Conservation (phyloP, 768 basidiomycete species). For the Pleurotus eryngii region DNA sequence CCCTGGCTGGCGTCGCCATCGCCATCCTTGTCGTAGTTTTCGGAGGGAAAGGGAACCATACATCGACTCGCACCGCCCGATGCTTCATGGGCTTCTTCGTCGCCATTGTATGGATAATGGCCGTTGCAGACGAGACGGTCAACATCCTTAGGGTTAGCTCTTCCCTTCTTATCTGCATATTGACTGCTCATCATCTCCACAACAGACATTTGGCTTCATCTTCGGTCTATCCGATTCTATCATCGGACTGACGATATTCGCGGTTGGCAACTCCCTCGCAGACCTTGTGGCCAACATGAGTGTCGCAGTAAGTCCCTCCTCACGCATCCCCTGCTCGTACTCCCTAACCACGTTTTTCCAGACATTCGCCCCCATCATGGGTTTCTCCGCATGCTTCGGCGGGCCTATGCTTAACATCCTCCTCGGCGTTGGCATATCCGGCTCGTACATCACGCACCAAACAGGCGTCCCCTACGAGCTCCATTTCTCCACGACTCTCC, state of each 20-base stretch:
- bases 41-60: conserved; percentile 55
- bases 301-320: conserved; percentile 66
- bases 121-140: conserved; percentile 95
- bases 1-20: conserved; percentile 49
- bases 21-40: conserved; percentile 58
- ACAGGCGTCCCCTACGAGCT: conserved; percentile 64
- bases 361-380: conserved; percentile 91
- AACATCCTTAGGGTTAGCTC: conserved; percentile 74
- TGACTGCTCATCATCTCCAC: conserved; percentile 8
- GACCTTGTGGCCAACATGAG: conserved; percentile 97
- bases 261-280: conserved; percentile 92
- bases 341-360: conserved; percentile 16
- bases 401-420: conserved; percentile 92
- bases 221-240: conserved; percentile 97
- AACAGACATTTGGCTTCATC: conserved; percentile 86
- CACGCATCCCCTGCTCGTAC: neutral
- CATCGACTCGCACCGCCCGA: conserved; percentile 59
- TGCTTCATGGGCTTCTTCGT: conserved; percentile 92
- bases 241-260: conserved; percentile 95
- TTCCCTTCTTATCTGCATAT: neutral
- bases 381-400: conserved; percentile 92
- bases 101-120: conserved; percentile 96
- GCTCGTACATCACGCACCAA: conserved; percentile 76
- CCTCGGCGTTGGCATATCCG: conserved; percentile 88
- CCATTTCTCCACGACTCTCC: conserved; percentile 75